Evolutionary conservation across 768 basidiomycete genomes (phyloP), one percentile per base, ranked within the genome.

Genomic region (Dacryopinax primogenitus): DNA sequence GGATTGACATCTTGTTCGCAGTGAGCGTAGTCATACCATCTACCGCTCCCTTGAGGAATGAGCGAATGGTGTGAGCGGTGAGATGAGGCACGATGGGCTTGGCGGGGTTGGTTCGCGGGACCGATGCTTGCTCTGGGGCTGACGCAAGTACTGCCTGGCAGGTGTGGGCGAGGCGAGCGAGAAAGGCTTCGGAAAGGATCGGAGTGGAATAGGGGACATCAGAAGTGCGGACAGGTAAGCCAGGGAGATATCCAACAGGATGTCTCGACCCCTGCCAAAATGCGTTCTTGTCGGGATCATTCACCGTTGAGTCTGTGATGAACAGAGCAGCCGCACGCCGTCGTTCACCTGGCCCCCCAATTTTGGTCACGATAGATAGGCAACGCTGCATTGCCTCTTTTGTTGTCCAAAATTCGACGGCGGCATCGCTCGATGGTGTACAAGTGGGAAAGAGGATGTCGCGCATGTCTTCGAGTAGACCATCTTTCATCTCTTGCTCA

Each of bases 1-100:
- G 84, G 28, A 92, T 83, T 68, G 90, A 90, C 33, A 86, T 80
- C 68, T 83, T 79, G 69, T 95, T 94, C 9, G 90, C 90, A 2
- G 91, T 93, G 61, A 94, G 76, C n/a, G 88, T 90, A 67, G 92
- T 93, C 87, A 88, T 86, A 0, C 86, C 84, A 30, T 81, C 75
- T 37, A 75, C 75, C 0, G 86, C 83, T 16, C 91, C 92, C 71
- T 81, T 82, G 21, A 85, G 75, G 77, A 92, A 77, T 64, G 86
- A 88, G 65, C 83, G 79, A 9, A 88, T 81, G 0, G 92, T 93
- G 72, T 93, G 91, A 9, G 80, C 81, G 0, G 90, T 91, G 33
- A 90, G 75, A 33, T 58, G 51, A 72, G 73, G 45, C 58, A 58
- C 33, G 33, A 62, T 64, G 23, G 58, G 34, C 45, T 23, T 64